Evolutionary conservation across 306 rosid genomes (phyloP).

Genomic region (Cercis canadensis): DNA sequence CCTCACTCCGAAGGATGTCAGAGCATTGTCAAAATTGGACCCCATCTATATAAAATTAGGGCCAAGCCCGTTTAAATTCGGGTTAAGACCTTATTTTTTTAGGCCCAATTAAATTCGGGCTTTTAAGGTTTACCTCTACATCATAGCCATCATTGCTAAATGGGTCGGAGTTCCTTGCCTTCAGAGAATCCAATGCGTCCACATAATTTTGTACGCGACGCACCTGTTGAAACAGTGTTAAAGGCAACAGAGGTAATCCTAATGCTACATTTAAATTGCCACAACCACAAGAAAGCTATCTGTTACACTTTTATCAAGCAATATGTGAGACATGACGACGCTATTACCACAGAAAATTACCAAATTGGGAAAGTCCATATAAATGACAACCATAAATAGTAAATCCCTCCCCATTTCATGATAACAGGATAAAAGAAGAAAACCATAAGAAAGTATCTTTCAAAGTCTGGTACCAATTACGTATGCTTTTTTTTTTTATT

Average conservation of each 20-base stretch:
- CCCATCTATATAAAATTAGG: too few species aligned
- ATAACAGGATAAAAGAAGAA: not conserved
- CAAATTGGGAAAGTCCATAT: not conserved
- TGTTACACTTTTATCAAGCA: not conserved
- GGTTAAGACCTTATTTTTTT: too few species aligned
- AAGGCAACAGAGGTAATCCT: not conserved
- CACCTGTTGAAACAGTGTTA: conserved; percentile 53
- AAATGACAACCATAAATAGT: not conserved
- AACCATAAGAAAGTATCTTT: not conserved
- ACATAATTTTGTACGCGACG: conserved; percentile 48
- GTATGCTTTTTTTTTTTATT: too few species aligned
- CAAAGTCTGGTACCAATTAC: not conserved
- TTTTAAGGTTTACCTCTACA: too few species aligned
- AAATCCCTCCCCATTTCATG: conserved; percentile 5
- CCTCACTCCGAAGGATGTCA: too few species aligned
- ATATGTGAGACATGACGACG: not conserved
- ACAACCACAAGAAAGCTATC: not conserved
- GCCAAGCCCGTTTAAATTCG: too few species aligned
- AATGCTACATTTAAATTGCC: not conserved
- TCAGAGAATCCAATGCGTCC: conserved; percentile 50
- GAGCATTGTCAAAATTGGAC: too few species aligned
- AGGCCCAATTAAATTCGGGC: too few species aligned
- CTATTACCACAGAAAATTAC: not conserved
- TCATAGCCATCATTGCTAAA: not conserved
- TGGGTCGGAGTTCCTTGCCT: conserved; percentile 52